Conservation (phyloP, 2,329 filamentous ascomycete species). For the Aspergillus alliaceus region DNA sequence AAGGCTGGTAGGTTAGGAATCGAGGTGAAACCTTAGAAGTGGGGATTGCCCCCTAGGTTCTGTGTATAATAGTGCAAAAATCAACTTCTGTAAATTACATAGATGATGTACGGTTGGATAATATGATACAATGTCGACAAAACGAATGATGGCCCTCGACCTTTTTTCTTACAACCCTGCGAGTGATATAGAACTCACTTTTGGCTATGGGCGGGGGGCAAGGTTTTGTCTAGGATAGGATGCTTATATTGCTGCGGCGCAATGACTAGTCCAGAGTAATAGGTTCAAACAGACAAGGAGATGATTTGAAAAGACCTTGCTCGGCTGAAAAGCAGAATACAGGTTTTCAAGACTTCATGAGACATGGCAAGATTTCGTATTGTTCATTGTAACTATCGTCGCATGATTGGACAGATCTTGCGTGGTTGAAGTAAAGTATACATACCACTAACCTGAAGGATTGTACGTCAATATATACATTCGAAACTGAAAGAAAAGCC, state of each 20-base stretch:
- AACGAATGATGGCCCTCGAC: not conserved
- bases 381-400: no score
- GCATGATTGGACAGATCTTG: no score
- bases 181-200: not conserved
- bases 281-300: no score
- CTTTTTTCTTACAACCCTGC: no score
- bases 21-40: not conserved
- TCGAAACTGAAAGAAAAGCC: not conserved
- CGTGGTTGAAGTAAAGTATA: no score
- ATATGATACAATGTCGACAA: not conserved
- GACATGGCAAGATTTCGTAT: no score
- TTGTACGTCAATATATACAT: not conserved
- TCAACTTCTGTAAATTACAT: slow-evolving; percentile 6
- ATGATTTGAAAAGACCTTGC: no score
- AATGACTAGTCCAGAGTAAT: no score
- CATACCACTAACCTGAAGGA: not conserved
- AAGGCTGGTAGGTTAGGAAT: slow-evolving; percentile 25
- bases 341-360: not conserved
- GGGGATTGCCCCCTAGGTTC: not conserved
- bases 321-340: no score
- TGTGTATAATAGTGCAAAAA: not conserved
- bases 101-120: not conserved
- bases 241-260: no score
- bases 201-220: not conserved
- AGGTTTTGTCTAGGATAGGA: not conserved